Evolutionary conservation across 2,329 filamentous ascomycete genomes (phyloP).

Genomic region (Elsinoe necatrix): DNA sequence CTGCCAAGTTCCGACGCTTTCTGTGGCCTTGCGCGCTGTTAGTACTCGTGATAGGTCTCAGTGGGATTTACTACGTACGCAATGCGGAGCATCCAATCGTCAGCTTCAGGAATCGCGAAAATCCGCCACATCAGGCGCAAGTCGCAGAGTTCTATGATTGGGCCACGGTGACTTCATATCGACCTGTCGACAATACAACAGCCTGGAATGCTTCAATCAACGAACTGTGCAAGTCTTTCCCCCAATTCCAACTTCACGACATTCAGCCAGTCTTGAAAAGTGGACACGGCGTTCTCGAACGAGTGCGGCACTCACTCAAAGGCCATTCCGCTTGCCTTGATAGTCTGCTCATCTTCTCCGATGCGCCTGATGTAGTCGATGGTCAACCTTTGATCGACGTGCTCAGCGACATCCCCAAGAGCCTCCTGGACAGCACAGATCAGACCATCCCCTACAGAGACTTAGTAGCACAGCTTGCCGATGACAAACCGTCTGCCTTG

Average conservation of each 20-base stretch:
- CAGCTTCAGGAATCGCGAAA: background rate
- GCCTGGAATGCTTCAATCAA: slow-evolving; percentile 7
- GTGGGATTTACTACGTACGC: background rate
- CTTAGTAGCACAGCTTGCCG: background rate
- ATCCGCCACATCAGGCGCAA: background rate
- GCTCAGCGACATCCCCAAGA: slow-evolving; percentile 14
- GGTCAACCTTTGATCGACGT: slow-evolving; percentile 27
- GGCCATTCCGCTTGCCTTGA: slow-evolving; percentile 47
- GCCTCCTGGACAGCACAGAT: background rate
- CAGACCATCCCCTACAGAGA: background rate
- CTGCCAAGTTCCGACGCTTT: background rate
- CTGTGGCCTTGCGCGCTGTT: background rate
- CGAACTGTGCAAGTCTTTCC: slow-evolving; percentile 35
- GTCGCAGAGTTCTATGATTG: slow-evolving; percentile 20
- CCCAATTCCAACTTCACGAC: slow-evolving; percentile 33
- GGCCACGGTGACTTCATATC: slow-evolving; percentile 20
- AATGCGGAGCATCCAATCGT: background rate
- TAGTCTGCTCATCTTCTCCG: slow-evolving; percentile 42
- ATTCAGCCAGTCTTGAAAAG: slow-evolving; percentile 44
- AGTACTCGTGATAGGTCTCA: background rate
- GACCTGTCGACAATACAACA: slow-evolving; percentile 15
- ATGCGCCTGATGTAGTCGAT: slow-evolving; percentile 37
- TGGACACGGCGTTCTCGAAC: slow-evolving; percentile 39
- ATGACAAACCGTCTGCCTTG: background rate
- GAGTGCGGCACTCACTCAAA: slow-evolving; percentile 41